A percentile compares a stretch with the other conserved stretches of the same genome.
phyloP scores from a whole-genome alignment of 257 asterid species.

The Perilla frutescens region DNA sequence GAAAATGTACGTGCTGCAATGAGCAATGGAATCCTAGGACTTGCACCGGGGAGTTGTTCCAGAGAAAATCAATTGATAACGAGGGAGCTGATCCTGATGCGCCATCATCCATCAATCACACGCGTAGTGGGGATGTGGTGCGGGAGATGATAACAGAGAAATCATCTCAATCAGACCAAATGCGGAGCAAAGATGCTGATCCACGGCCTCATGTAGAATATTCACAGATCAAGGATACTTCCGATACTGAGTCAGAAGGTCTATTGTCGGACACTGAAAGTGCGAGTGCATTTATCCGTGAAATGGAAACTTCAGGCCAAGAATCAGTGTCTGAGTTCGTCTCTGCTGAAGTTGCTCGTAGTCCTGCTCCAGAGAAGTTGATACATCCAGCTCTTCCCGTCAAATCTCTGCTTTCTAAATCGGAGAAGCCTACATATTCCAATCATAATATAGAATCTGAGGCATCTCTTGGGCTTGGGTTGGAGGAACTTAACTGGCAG shows the following conservation, averaged over 20 bases:
- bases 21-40: slow-evolving; percentile 46
- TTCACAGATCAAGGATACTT: slow-evolving; percentile 42
- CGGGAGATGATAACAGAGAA: slow-evolving; percentile 39
- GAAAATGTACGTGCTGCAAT: slow-evolving; percentile 63
- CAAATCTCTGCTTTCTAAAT: slow-evolving; percentile 37
- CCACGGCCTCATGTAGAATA: slow-evolving; percentile 43
- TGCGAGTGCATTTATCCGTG: slow-evolving; percentile 30
- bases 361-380: slow-evolving; percentile 41
- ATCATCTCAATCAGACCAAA: slow-evolving; percentile 32
- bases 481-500: slow-evolving; percentile 51
- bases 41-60: slow-evolving; percentile 12
- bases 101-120: slow-evolving; percentile 31
- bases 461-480: slow-evolving; percentile 43
- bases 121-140: slow-evolving; percentile 32
- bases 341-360: slow-evolving; percentile 32
- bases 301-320: slow-evolving; percentile 25
- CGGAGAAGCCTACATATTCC: slow-evolving; percentile 37
- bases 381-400: slow-evolving; percentile 43
- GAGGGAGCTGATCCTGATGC: slow-evolving; percentile 32
- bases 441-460: slow-evolving; percentile 36
- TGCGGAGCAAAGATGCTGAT: slow-evolving; percentile 27
- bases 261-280: slow-evolving; percentile 35
- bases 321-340: slow-evolving; percentile 30
- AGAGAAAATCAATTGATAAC: not conserved
- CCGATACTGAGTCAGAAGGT: slow-evolving; percentile 48